Conservation (phyloP, 805 yeast species). For the Candida germanica region DNA sequence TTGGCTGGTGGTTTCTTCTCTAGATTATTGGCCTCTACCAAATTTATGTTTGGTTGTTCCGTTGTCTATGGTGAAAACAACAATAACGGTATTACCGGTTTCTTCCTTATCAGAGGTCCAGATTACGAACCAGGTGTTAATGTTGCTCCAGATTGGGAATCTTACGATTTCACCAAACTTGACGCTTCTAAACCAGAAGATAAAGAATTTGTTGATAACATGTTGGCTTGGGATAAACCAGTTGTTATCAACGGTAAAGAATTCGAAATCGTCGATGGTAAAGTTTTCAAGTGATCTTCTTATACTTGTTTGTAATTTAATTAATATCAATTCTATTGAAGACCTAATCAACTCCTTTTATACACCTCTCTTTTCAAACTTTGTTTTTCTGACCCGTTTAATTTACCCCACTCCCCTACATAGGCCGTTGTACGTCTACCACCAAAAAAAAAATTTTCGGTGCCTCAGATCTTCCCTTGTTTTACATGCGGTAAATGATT, state of each 20-base stretch:
- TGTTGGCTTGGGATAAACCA: conserved; percentile 99
- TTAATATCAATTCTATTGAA: no score
- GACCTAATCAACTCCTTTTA: no score
- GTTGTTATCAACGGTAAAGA: conserved; percentile 72
- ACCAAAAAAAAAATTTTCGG: no score
- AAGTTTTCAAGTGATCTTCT: conserved; percentile 77
- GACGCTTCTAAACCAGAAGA: conserved; percentile 76
- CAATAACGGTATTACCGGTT: conserved; percentile 96
- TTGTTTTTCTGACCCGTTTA: no score
- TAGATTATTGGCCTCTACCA: conserved; percentile 89
- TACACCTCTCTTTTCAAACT: no score
- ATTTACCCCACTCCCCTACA: no score
- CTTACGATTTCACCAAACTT: conserved; percentile 78
- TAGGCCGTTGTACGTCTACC: no score
- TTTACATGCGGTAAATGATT: no score
- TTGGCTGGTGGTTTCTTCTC: conserved; percentile 96
- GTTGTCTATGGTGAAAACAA: conserved; percentile 99
- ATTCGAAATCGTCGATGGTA: conserved; percentile 94
- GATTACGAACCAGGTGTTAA: conserved; percentile 88
- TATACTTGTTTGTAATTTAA: neutral
- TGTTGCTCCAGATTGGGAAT: conserved; percentile 99
- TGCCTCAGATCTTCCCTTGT: no score
- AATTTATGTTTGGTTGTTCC: conserved; percentile 88
- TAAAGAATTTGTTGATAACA: conserved; percentile 77
- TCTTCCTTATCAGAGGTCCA: conserved; percentile 93